Evolutionary conservation across 768 basidiomycete genomes (phyloP).

Genomic region (Podaxis pistillaris): DNA sequence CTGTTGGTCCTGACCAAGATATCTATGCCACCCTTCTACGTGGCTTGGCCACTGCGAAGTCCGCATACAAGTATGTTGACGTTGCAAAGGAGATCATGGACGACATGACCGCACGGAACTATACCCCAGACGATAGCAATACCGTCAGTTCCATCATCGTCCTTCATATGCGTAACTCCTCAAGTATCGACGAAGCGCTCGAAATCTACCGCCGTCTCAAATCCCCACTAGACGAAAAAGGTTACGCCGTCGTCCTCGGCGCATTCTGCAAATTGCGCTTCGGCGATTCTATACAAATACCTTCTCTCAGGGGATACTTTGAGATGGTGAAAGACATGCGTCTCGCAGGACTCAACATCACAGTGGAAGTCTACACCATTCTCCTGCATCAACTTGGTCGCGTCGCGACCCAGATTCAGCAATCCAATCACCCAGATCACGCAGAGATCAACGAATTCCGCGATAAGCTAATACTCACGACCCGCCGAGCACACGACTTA

Average conservation of each 20-base stretch:
- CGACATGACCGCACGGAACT: conserved; percentile 59
- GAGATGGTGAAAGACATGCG: conserved; percentile 83
- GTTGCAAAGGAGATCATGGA: conserved; percentile 51
- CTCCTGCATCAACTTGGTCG: conserved; percentile 56
- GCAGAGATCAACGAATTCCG: conserved; percentile 15
- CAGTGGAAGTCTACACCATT: conserved; percentile 62
- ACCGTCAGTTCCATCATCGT: conserved; percentile 53
- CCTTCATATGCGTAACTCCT: conserved; percentile 63
- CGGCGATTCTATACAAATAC: conserved; percentile 36
- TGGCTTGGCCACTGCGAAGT: conserved; percentile 41
- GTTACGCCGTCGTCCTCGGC: conserved; percentile 62
- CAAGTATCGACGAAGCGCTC: conserved; percentile 58
- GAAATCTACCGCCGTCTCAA: conserved; percentile 51
- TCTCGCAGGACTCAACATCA: conserved; percentile 53
- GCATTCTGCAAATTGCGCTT: conserved; percentile 62
- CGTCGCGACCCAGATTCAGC: conserved; percentile 35
- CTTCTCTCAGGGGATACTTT: conserved; percentile 60
- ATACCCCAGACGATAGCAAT: conserved; percentile 44
- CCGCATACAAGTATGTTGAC: conserved; percentile 47
- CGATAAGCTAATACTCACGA: conserved; percentile 41
- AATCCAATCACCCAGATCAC: conserved; percentile 14
- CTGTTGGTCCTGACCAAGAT: conserved; percentile 44
- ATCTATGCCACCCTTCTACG: conserved; percentile 57
- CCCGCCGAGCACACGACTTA: conserved; percentile 68
- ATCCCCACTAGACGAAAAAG: conserved; percentile 49